phyloP scores from a whole-genome alignment of 495 filamentous ascomycete species.

The Penicillium roqueforti region DNA sequence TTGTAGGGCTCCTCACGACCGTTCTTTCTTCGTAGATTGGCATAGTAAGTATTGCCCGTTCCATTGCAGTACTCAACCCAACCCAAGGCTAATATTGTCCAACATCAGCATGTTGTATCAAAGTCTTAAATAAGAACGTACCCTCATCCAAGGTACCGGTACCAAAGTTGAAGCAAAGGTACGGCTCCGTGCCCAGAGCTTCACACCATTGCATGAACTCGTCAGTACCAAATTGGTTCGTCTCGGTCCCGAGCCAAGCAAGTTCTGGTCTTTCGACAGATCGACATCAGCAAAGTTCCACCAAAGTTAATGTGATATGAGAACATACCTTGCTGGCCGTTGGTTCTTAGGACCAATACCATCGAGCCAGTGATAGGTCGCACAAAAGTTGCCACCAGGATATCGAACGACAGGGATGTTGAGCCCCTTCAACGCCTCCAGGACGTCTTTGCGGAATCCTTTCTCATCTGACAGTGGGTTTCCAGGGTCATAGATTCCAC shows the following conservation, averaged over 20 bases:
- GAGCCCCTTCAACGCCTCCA: constrained; percentile 63
- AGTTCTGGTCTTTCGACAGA: constrained; percentile 54
- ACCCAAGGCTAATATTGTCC: constrained; percentile 46
- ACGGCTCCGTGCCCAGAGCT: constrained; percentile 64
- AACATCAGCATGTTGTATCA: neutral
- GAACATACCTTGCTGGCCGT: constrained; percentile 50
- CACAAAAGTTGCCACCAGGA: constrained; percentile 76
- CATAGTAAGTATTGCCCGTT: constrained; percentile 67
- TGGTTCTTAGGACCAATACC: constrained; percentile 67
- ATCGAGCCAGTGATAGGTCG: constrained; percentile 81
- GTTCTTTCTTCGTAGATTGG: constrained; percentile 68
- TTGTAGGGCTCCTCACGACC: constrained; percentile 69
- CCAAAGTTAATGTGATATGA: neutral
- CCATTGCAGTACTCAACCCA: constrained; percentile 85
- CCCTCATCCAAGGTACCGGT: constrained; percentile 69
- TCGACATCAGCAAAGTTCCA: neutral
- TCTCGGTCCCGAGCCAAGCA: constrained; percentile 70
- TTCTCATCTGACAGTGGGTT: constrained; percentile 67
- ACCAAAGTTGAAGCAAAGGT: constrained; percentile 71
- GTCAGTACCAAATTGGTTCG: constrained; percentile 75
- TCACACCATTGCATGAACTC: constrained; percentile 80
- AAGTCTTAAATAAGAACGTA: constrained; percentile 16
- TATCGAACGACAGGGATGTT: constrained; percentile 72
- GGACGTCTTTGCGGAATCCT: constrained; percentile 72
- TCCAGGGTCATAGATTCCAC: constrained; percentile 73